These are phyloP conservation scores for Shiraia sp. DNA, from an alignment of 2,329 filamentous ascomycete species.

Conservation along the genomic window DNA sequence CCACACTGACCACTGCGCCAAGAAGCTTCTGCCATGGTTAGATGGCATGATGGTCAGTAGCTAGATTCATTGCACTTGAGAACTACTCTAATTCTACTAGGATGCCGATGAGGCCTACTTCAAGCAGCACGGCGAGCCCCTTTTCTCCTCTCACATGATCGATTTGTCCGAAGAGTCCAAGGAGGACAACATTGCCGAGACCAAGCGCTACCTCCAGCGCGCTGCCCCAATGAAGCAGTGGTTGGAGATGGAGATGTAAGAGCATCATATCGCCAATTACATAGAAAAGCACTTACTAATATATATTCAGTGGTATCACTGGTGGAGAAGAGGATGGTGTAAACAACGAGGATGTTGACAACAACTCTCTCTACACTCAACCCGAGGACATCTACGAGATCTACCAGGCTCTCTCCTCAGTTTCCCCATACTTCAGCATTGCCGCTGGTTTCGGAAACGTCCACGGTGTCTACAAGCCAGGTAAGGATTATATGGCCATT, in stretches of 20 bases:
- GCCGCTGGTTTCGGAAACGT: conserved; percentile 94
- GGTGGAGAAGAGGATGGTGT: conserved; percentile 98
- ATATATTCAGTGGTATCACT: conserved; percentile 57
- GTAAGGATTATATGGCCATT: neutral
- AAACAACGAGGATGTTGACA: conserved; percentile 98
- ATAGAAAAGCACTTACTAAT: too few relatives aligned
- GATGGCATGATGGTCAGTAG: conserved; percentile 52
- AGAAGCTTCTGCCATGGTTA: conserved; percentile 98
- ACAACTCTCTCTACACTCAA: conserved; percentile 95
- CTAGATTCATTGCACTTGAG: too few relatives aligned
- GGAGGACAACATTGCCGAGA: conserved; percentile 73
- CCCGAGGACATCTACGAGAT: conserved; percentile 40
- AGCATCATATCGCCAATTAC: too few relatives aligned
- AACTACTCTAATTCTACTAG: conserved; percentile 46
- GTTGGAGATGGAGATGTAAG: conserved; percentile 90
- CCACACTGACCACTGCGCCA: conserved; percentile 83
- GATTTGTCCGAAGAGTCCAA: conserved; percentile 80
- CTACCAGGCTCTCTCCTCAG: conserved; percentile 70
- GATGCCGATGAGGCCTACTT: conserved; percentile 94
- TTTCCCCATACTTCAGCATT: conserved; percentile 86
- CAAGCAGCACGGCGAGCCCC: conserved; percentile 72
- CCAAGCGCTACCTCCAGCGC: conserved; percentile 75
- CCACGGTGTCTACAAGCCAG: conserved; percentile 71
- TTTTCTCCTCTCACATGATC: conserved; percentile 87
- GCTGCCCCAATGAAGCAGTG: conserved; percentile 85